These are phyloP conservation scores for Eucalyptus caleyi DNA, from an alignment of 345 rosid species.

Conservation along the genomic window DNA sequence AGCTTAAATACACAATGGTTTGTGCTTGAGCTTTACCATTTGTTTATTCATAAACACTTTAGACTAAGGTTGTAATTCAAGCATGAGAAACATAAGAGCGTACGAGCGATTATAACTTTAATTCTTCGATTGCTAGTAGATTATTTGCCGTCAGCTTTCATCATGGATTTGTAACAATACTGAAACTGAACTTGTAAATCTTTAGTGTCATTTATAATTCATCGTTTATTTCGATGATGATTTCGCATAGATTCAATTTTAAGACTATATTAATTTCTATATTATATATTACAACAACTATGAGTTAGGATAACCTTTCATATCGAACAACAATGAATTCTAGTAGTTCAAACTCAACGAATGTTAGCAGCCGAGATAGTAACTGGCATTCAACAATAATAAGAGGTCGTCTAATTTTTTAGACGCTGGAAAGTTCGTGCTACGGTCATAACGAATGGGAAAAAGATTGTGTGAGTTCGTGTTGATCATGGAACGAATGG, in stretches of 20 bases:
- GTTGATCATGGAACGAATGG: not conserved
- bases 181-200: fast-evolving
- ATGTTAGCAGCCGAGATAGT: not conserved
- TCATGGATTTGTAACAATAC: fast-evolving
- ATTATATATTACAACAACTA: not conserved
- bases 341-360: not conserved
- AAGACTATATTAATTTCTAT: not conserved
- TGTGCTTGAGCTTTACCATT: too few relatives aligned
- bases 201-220: fast-evolving
- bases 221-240: not conserved
- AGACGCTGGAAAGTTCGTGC: not conserved
- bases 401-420: not conserved
- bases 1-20: not conserved
- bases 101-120: fast-evolving
- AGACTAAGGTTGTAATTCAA: too few relatives aligned
- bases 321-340: not conserved
- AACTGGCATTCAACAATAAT: not conserved
- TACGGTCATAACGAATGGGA: not conserved
- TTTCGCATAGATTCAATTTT: not conserved
- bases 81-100: fast-evolving
- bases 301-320: not conserved
- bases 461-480: not conserved
- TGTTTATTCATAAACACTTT: too few relatives aligned
- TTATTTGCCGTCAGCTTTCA: fast-evolving
- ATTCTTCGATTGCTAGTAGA: fast-evolving